Conservation (phyloP, 768 basidiomycete genomes). For the Lactarius hengduanensis region DNA sequence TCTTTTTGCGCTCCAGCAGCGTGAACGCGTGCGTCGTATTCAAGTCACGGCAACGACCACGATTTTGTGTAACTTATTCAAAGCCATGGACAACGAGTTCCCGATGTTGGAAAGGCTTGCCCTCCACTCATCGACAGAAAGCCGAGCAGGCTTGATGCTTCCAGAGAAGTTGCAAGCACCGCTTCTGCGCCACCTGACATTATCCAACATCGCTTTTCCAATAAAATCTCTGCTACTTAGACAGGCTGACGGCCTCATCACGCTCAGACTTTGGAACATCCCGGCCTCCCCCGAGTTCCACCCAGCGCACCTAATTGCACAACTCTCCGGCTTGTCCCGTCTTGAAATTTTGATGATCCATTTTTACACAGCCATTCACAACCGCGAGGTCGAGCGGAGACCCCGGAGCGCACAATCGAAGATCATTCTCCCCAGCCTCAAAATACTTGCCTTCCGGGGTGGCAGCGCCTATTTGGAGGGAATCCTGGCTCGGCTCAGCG, state of each 20-base stretch:
- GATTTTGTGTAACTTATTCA: constrained; percentile 9
- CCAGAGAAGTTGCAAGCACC: constrained; percentile 2
- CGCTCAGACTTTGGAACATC: not conserved
- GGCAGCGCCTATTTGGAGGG: not conserved
- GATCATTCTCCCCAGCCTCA: not conserved
- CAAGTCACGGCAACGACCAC: not conserved
- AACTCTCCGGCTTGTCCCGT: constrained; percentile 7
- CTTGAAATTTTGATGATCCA: constrained; percentile 11
- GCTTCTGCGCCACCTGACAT: not conserved
- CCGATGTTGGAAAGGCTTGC: constrained; percentile 1
- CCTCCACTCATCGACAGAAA: not conserved
- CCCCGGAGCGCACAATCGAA: not conserved
- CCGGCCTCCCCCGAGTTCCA: not conserved
- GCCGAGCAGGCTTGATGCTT: not conserved
- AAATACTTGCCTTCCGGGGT: not conserved
- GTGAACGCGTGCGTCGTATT: constrained; percentile 14
- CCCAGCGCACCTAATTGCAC: not conserved
- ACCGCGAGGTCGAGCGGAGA: not conserved
- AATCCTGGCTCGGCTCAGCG: not conserved
- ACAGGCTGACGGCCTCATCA: not conserved
- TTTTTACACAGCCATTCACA: not conserved
- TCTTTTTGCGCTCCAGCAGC: not conserved
- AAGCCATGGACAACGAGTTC: constrained; percentile 7
- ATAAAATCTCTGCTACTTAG: not conserved
- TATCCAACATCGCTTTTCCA: constrained; percentile 13